These are phyloP conservation scores for Anthracocystis walkeri DNA, from an alignment of 1,284 basidiomycete species.

Conservation along the genomic window DNA sequence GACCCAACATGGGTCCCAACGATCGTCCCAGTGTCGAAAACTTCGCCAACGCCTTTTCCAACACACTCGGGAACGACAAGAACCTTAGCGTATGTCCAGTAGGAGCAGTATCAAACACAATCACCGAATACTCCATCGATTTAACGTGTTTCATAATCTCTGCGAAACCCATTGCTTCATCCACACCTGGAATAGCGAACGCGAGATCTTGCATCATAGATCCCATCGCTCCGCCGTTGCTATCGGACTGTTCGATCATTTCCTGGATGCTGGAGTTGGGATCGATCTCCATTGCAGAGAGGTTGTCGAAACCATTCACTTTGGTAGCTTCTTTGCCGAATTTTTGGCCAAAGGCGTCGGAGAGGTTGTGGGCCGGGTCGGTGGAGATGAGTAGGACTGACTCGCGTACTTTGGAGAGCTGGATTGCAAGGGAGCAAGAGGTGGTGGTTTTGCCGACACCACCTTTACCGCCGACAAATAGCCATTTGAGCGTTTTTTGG, in stretches of 20 bases:
- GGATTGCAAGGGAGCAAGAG: slow-evolving; percentile 66
- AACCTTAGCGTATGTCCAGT: slow-evolving; percentile 98
- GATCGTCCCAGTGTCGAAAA: slow-evolving; percentile 88
- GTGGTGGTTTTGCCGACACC: slow-evolving; percentile 69
- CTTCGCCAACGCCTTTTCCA: slow-evolving; percentile 97
- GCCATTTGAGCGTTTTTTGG: slow-evolving; percentile 68
- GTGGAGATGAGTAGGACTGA: slow-evolving; percentile 76
- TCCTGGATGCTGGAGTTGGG: slow-evolving; percentile 96
- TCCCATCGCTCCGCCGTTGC: slow-evolving; percentile 86
- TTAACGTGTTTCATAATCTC: slow-evolving; percentile 99
- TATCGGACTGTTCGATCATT: slow-evolving; percentile 97
- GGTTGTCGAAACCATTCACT: slow-evolving; percentile 96
- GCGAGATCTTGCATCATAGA: slow-evolving; percentile 99
- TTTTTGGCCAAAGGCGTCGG: slow-evolving; percentile 98
- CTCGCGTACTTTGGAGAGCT: slow-evolving; percentile 65
- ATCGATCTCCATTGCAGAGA: slow-evolving; percentile 99
- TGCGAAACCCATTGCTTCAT: slow-evolving; percentile 99
- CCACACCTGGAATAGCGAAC: slow-evolving; percentile 98
- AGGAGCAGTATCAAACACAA: slow-evolving; percentile 98
- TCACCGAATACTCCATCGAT: slow-evolving; percentile 99
- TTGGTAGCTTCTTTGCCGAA: slow-evolving; percentile 99
- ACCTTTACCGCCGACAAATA: slow-evolving; percentile 69
- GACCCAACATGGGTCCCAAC: slow-evolving; percentile 86
- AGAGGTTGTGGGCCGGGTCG: slow-evolving; percentile 98
- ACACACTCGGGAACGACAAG: slow-evolving; percentile 94